Conservation (phyloP, 163 green algal genomes). For the Scenedesmus sp. region DNA sequence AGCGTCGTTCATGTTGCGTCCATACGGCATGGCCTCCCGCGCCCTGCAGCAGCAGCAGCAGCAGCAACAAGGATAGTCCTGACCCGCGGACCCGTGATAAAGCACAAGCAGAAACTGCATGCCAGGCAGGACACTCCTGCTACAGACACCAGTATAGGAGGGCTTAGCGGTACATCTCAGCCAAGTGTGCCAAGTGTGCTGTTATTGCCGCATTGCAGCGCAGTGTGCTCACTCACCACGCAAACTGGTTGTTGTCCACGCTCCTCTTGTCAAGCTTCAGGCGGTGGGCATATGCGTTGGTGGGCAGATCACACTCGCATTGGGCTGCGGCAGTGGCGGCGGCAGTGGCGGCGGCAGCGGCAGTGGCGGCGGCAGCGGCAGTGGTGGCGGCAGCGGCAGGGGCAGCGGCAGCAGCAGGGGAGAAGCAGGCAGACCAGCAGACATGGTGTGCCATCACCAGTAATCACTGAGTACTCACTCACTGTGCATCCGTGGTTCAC, state of each 20-base stretch:
- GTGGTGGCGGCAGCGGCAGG: not conserved
- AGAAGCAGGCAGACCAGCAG: no score
- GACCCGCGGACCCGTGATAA: not conserved
- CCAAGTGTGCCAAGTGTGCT: not conserved
- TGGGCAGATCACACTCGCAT: not conserved
- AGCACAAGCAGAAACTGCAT: not conserved
- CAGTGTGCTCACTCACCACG: not conserved
- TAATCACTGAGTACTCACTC: no score
- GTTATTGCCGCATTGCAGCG: not conserved
- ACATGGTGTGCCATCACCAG: no score
- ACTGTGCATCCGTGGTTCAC: no score
- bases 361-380: not conserved
- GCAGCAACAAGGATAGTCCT: not conserved
- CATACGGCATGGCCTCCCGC: not conserved
- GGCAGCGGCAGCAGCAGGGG: no score
- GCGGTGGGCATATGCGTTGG: not conserved
- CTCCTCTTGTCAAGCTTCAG: not conserved
- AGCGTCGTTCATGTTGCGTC: slow-evolving; percentile 42
- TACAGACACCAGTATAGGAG: no score
- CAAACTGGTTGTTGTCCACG: not conserved
- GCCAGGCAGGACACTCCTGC: no score
- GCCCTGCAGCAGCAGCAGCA: not conserved
- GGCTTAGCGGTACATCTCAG: no score
- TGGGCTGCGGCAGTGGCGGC: not conserved
- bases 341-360: not conserved